Conservation (phyloP, 2,329 filamentous ascomycete species). For the Sporothrix pallida region DNA sequence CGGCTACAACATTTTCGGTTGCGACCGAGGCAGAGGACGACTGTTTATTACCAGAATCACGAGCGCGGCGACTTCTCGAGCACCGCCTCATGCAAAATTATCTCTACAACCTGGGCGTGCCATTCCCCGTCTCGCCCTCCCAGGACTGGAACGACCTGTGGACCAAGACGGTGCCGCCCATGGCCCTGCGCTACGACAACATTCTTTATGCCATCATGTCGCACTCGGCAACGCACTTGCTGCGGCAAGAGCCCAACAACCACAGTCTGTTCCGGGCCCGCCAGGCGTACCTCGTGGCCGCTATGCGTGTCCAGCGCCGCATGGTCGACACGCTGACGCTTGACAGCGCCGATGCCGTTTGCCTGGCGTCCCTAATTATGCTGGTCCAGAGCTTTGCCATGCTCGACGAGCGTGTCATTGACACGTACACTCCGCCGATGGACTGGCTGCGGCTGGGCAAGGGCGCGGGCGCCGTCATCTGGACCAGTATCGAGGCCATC, state of each 20-base stretch:
- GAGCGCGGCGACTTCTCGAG: constrained; percentile 40
- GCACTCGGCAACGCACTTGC: constrained; percentile 40
- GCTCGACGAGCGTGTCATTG: constrained; percentile 40
- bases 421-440: constrained; percentile 40
- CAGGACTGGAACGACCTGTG: constrained; percentile 39
- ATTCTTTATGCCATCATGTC: constrained; percentile 40
- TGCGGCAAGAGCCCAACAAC: constrained; percentile 36
- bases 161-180: constrained; percentile 36
- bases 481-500: constrained; percentile 40
- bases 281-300: constrained; percentile 42
- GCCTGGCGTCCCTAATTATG: constrained; percentile 40
- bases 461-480: constrained; percentile 41
- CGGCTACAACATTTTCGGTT: not conserved
- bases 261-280: constrained; percentile 40
- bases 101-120: constrained; percentile 35
- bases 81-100: constrained; percentile 43
- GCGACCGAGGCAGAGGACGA: constrained; percentile 29
- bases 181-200: constrained; percentile 41
- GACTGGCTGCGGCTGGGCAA: constrained; percentile 40
- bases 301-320: constrained; percentile 41
- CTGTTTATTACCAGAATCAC: constrained; percentile 39
- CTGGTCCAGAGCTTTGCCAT: constrained; percentile 41
- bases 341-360: constrained; percentile 41
- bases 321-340: constrained; percentile 39
- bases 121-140: constrained; percentile 37